Conservation (phyloP, 129 eudicot genomes). For the Silybum marianum region DNA sequence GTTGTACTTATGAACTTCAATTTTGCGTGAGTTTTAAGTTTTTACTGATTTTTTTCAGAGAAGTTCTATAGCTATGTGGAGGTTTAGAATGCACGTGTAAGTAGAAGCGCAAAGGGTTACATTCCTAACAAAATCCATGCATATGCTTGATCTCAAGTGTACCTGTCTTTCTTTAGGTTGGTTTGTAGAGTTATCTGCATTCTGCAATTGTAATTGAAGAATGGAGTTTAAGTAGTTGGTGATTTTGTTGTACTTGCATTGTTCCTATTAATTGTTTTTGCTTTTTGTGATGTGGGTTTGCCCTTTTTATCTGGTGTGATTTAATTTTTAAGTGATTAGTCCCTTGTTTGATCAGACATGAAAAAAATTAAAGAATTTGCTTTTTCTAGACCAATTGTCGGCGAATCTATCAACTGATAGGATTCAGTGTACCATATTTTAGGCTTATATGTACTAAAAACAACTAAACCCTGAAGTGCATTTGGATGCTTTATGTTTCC, state of each 20-base stretch:
- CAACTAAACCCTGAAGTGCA: neutral
- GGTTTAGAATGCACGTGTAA: slow-evolving; percentile 12
- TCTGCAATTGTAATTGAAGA: neutral
- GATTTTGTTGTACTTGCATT: slow-evolving; percentile 4
- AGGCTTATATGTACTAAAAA: neutral
- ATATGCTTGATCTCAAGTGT: neutral
- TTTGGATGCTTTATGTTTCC: neutral
- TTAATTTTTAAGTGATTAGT: slow-evolving; percentile 1
- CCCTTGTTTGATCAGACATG: slow-evolving; percentile 12
- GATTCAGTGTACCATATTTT: slow-evolving; percentile 6
- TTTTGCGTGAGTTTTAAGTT: slow-evolving; percentile 7
- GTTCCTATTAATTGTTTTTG: neutral
- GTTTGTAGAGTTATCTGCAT: neutral
- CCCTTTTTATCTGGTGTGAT: neutral
- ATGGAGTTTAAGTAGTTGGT: slow-evolving; percentile 1
- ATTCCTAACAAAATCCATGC: neutral
- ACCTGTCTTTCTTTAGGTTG: neutral
- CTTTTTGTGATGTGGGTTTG: neutral
- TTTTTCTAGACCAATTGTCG: slow-evolving; percentile 1
- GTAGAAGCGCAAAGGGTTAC: neutral
- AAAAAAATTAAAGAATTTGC: slow-evolving; percentile 5
- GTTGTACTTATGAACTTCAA: neutral
- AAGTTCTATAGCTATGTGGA: neutral
- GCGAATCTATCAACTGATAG: neutral
- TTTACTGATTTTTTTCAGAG: neutral